Evolutionary conservation across 2,329 filamentous ascomycete genomes (phyloP).

Genomic region (Zymoseptoria ardabiliae): DNA sequence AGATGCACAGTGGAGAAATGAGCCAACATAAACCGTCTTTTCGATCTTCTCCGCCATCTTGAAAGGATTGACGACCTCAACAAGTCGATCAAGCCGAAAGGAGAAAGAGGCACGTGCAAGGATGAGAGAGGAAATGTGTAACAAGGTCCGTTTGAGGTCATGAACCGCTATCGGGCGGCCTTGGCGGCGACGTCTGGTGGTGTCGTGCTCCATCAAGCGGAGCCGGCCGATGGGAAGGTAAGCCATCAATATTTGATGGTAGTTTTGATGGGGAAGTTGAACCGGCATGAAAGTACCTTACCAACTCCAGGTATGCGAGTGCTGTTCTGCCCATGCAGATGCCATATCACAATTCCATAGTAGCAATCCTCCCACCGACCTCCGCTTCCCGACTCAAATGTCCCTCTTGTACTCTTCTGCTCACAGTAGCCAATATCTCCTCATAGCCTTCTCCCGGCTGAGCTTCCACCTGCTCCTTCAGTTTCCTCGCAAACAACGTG

Average conservation of each 20-base stretch:
- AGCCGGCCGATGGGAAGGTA: background rate
- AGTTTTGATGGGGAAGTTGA: background rate
- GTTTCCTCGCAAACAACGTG: slow-evolving; percentile 39
- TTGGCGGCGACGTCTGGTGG: background rate
- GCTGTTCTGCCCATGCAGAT: background rate
- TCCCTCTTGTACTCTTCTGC: slow-evolving; percentile 36
- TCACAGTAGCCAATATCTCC: slow-evolving; percentile 36
- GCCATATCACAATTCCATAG: slow-evolving; percentile 33
- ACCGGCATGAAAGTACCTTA: background rate
- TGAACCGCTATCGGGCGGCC: background rate
- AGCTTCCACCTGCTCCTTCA: slow-evolving; percentile 33
- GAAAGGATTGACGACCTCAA: background rate
- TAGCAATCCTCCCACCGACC: slow-evolving; percentile 40
- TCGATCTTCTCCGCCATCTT: slow-evolving; percentile 1
- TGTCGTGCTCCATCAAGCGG: background rate
- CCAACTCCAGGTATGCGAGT: background rate
- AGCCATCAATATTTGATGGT: background rate
- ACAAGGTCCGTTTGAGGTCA: background rate
- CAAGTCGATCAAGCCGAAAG: background rate
- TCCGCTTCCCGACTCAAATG: slow-evolving; percentile 35
- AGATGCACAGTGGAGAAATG: slow-evolving; percentile 52
- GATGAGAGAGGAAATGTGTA: background rate
- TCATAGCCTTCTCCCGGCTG: slow-evolving; percentile 28
- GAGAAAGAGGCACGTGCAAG: background rate
- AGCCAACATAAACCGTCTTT: slow-evolving; percentile 49